Evolutionary conservation across 306 rosid species (phyloP), one percentile per base, ranked within the genome.

Genomic region (Bauhinia variegata): DNA sequence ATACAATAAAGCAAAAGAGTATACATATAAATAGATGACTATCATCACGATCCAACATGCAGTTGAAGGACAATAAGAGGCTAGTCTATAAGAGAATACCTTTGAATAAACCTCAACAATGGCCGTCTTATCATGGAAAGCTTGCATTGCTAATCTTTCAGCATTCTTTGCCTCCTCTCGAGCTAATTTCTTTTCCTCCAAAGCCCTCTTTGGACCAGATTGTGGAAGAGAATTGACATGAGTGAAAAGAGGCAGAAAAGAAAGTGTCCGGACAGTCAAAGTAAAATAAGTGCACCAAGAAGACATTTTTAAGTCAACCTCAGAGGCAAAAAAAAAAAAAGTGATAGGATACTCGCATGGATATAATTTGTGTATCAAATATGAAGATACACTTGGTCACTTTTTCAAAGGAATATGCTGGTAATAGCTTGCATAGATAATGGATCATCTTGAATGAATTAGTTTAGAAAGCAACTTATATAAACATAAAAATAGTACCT

Each of bases 121-220:
- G 44, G 88, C 62, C 63, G 75, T 81, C 79, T 89, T 92, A 55
- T 89, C 88, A 39, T 86, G 91, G 65, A 74, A 88, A 63, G 82
- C 64, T 60, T 93, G 97, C 93, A 84, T 84, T 11, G 91, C 89
- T 54, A 67, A 74, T 76, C 87, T 89, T 79, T 89, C 96, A 54
- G 81, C 82, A 57, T 83, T 81, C 70, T 66, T 87, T 15, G 87
- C 96, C 59, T 78, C 91, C 75, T 89, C 98, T 63, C 87, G 91
- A 72, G 80, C 85, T 49, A 70, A 44, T 78, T 79, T 93, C 75
- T 79, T 80, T 68, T 89, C 98, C 82, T 88, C 98, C 57, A 93
- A 73, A 68, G 91, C 88, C 80, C 87, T 93, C 97, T 91, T 74
- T 49, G 63, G 61, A 77, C 19, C 31, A 73, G 60, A 76, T 64